Evolutionary conservation across 306 rosid species (phyloP), one percentile per base, ranked within the genome.

Genomic region (Spatholobus suberectus): DNA sequence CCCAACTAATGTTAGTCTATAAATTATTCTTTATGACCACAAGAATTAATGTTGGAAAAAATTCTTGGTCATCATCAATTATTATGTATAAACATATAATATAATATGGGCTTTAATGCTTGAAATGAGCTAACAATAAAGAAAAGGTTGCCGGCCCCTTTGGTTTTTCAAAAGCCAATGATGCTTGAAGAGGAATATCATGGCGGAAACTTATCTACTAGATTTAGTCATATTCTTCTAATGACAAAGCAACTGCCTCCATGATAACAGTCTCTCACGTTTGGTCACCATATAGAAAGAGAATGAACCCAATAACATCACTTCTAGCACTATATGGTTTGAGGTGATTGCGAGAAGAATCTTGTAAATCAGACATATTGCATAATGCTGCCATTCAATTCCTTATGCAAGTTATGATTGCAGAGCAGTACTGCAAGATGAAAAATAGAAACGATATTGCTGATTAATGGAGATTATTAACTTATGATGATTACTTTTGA

Each of bases 401-500:
- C 81, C 47, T 78, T 38, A 41, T 84, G 87, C 71, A 63, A 78
- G 41, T 63, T 79, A 34, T 72, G 79, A 78, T 78, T 78, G 76
- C 26, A 4, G 18, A 61, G 44, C 29, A 49, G 41, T 68, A 27
- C 29, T 38, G 41, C 34, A 75, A 38, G 26, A 46, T 57, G 58
- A 49, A 47, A 74, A 27, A 79, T 27, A 24, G 75, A 70, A 69
- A 85, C 72, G 29, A 70, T 70, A 35, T 17, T 85, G 70, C 29
- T 37, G 63, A 67, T 84, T 66, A 76, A 47, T 59, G 3, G 70
- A 61, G 75, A 85, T 85, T 81, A 76, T 85, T 76, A 81, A 78
- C 63, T 70, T 72, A 85, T 76, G 82, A 85, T 85, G 75, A 76
- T 80, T 76, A 55, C 88, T 81, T 85, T 80, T 75, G 79, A 85